Evolutionary conservation across 805 yeast genomes (phyloP).

Genomic region (Lachancea nothofagi): DNA sequence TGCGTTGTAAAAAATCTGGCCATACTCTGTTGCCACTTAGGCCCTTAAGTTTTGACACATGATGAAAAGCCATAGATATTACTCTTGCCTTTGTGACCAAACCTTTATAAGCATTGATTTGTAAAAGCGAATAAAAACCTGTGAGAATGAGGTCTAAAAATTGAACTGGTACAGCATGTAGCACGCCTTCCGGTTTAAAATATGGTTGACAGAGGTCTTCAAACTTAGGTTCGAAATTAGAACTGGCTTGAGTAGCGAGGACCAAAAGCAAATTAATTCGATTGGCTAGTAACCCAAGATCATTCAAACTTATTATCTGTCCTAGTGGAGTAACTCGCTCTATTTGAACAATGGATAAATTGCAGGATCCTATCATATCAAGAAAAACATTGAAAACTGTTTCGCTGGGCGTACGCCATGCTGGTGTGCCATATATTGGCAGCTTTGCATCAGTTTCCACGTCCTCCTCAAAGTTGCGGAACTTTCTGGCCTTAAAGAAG

Average conservation of each 20-base stretch:
- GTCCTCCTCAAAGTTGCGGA: slow-evolving; percentile 27
- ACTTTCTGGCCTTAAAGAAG: slow-evolving; percentile 25
- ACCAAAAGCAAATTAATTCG: slow-evolving; percentile 26
- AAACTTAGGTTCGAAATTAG: slow-evolving; percentile 22
- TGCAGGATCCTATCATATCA: slow-evolving; percentile 12
- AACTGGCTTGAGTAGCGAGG: slow-evolving; percentile 18
- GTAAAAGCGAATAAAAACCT: slow-evolving; percentile 12
- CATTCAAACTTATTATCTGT: slow-evolving; percentile 17
- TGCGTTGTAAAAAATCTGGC: slow-evolving; percentile 11
- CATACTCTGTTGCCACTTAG: not conserved
- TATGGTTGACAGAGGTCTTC: slow-evolving; percentile 21
- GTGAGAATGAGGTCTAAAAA: slow-evolving; percentile 10
- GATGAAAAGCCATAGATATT: slow-evolving; percentile 6
- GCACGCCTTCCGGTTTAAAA: slow-evolving; percentile 1
- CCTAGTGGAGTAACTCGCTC: slow-evolving; percentile 30
- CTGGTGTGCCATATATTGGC: slow-evolving; percentile 9
- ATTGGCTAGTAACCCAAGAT: slow-evolving; percentile 22
- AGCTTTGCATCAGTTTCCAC: not conserved
- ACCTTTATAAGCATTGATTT: slow-evolving; percentile 11
- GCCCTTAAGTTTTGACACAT: not conserved
- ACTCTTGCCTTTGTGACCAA: slow-evolving; percentile 15
- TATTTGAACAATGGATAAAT: slow-evolving; percentile 14
- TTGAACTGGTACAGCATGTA: slow-evolving; percentile 4
- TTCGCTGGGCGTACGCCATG: not conserved
- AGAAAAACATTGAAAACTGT: slow-evolving; percentile 26